A percentile compares a stretch with the other conserved stretches of the same genome.
These are phyloP conservation scores for Fusarium fracticaudum DNA, from an alignment of 2,329 filamentous ascomycete species.

Conservation along the genomic window DNA sequence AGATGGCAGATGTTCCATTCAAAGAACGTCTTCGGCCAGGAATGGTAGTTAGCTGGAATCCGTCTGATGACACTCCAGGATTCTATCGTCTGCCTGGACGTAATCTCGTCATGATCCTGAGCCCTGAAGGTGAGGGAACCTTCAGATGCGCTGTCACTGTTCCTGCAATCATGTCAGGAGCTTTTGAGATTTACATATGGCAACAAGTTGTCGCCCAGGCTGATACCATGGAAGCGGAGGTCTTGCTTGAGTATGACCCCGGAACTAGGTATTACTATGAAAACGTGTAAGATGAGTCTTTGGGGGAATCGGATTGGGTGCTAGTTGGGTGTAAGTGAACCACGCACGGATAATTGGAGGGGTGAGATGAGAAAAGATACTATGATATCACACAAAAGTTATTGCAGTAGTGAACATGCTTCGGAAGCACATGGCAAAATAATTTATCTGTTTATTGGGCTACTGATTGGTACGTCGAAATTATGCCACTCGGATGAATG, in stretches of 20 bases:
- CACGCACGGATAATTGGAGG: not conserved
- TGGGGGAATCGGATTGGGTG: not conserved
- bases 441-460: no score
- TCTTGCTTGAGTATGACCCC: conserved; percentile 55
- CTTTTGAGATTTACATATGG: conserved; percentile 54
- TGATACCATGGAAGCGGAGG: conserved; percentile 52
- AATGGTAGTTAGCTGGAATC: conserved; percentile 52
- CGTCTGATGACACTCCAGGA: conserved; percentile 21
- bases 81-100: conserved; percentile 25
- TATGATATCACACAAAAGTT: not conserved
- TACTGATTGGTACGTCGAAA: not conserved
- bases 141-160: conserved; percentile 52
- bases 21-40: conserved; percentile 53
- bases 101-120: conserved; percentile 49
- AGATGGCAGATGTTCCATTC: conserved; percentile 45
- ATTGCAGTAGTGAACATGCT: not conserved
- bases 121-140: conserved; percentile 33
- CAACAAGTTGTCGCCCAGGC: conserved; percentile 48
- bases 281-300: conserved; percentile 17
- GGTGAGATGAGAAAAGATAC: not conserved
- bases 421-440: not conserved
- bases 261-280: conserved; percentile 56
- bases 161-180: conserved; percentile 47
- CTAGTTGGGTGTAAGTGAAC: not conserved
- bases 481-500: not conserved